Evolutionary conservation across 2,329 filamentous ascomycete species (phyloP), one percentile per base, ranked within the genome.

Genomic region (Nemania diffusa): DNA sequence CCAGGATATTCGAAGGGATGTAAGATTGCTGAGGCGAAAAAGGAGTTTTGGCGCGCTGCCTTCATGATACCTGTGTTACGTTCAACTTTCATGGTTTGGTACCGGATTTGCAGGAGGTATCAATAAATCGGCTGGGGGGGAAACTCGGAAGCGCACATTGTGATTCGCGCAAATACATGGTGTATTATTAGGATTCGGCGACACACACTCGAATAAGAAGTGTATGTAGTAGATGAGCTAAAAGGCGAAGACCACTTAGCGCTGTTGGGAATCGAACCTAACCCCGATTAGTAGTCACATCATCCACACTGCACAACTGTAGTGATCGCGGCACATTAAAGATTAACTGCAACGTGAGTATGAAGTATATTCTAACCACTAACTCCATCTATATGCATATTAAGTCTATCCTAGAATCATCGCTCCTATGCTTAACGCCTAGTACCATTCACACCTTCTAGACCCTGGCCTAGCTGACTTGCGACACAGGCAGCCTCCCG

Each of bases 401-500:
- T 48, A 65, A 57, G 37, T 58, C 58, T 60, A 59, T 57, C 26
- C 3, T 27, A 22, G 42, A 27, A 17, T 32, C 57, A 52, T 57
- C 56, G 22, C 48, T 63, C 20, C 48, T 48, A 53, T 51, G 11
- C 34, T 34, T 64, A 80, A 78, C 62, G 62, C 65, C 79, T 78
- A n/a, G 82, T 85, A 42, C 82, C 81, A 71, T 84, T 85, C 27
- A 84, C 83, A 2, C 80, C 79, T 69, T 86, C 80, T 57, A 82
- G 81, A 29, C 87, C 84, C 75, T 87, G 79, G 15, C 88, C 88
- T 7, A 92, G 79, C 78, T 91, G 86, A 71, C 88, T 88, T 17
- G 91, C 91, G 52, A 92, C 88, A 53, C 88, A 85, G 3, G 90
- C 90, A 13, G 91, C 89, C 78, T 93, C 90, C 60, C 90, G 84